Evolutionary conservation across 108 stramenopile species (phyloP), one percentile per base, ranked within the genome.

Genomic region (Mediolabrus comicus): DNA sequence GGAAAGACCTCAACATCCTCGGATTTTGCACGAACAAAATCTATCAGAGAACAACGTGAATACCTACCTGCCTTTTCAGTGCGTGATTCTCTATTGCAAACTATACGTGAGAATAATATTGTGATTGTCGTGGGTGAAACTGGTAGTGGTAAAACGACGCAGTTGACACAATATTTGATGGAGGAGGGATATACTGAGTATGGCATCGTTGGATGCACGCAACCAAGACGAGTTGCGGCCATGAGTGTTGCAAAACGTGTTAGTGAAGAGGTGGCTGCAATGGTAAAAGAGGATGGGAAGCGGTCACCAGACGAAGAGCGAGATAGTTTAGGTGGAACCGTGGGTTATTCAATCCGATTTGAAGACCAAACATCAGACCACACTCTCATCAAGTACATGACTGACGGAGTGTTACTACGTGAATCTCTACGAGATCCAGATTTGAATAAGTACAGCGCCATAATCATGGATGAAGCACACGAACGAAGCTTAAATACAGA

Each of bases 211-310:
- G 98, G 96, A 7, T 99, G 99, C 78, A 98, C 98, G 4, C 83
- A 81, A 64, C 92, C 92, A 3, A 80, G 98, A 31, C 92, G 99
- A 19, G 99, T 99, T 11, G 99, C 99, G 13, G 99, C 99, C 38
- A 99, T 98, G 98, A 95, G 95, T 71, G 99, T 99, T 25, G 99
- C 99, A 22, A 98, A 97, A 63, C 91, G 99, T 53, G 99, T 99
- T 5, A 88, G 94, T 54, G 96, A 98, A 62, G 99, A 99, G 71
- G 96, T 97, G 31, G 88, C 89, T 10, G 88, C 88, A 22, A 79
- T 80, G 46, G 73, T 80, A 17, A 54, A 67, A 31, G 89, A 90
- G 32, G 65, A 67, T 19, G 89, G 86, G 4, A 75, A 77, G 41
- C 41, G 67, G 26, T 46, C 73, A 1, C 55, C 88, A n/a, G 64